Evolutionary conservation across 768 basidiomycete genomes (phyloP).

Genomic region (Butyriboletus loyo): DNA sequence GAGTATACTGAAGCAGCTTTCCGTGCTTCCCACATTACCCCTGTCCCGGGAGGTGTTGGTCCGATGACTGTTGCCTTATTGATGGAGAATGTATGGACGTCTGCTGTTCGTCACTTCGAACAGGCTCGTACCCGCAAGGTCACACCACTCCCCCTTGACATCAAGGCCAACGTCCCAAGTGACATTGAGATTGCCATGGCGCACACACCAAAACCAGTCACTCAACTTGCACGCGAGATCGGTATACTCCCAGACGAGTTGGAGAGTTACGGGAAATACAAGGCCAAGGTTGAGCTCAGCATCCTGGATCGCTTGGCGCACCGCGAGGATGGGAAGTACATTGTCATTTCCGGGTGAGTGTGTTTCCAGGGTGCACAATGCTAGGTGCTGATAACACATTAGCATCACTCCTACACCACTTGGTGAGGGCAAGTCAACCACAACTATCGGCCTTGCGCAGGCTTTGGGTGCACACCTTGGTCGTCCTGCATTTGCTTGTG

Average conservation of each 20-base stretch:
- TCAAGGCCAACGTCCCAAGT: constrained; percentile 85
- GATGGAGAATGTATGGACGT: constrained; percentile 89
- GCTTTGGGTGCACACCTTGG: constrained; percentile 93
- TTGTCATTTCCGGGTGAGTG: constrained; percentile 85
- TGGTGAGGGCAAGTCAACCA: constrained; percentile 98
- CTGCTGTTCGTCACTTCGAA: constrained; percentile 81
- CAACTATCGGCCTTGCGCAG: constrained; percentile 94
- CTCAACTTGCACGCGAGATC: constrained; percentile 81
- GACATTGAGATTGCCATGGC: constrained; percentile 97
- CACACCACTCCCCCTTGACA: constrained; percentile 73
- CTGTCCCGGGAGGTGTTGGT: constrained; percentile 97
- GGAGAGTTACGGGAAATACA: constrained; percentile 93
- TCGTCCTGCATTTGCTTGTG: constrained; percentile 92
- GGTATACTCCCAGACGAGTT: constrained; percentile 84
- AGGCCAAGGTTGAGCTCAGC: constrained; percentile 93
- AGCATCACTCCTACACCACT: constrained; percentile 96
- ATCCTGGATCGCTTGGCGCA: constrained; percentile 81
- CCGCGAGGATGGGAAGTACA: constrained; percentile 92
- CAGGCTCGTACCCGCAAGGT: constrained; percentile 62
- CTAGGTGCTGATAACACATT: not conserved
- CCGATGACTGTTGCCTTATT: constrained; percentile 99
- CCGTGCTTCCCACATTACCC: constrained; percentile 89
- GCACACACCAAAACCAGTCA: constrained; percentile 88
- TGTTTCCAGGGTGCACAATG: not conserved
- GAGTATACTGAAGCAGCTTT: constrained; percentile 73